Base-by-base conservation (phyloP, 2,329 filamentous ascomycete genomes). In the Hymenoscyphus scutula region DNA sequence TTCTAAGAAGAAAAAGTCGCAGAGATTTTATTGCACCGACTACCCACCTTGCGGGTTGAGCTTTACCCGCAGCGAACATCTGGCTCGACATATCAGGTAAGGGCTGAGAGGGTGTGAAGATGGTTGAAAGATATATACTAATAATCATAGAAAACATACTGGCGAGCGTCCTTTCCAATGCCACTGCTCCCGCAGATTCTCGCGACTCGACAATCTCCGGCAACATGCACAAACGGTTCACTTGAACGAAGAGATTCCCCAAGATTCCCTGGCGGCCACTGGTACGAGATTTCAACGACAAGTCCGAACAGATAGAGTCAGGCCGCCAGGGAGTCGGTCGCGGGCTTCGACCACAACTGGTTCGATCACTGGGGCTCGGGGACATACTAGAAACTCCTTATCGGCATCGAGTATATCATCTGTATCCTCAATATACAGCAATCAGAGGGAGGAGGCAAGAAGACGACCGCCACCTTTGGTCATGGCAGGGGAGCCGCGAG, bases 181-280 rank as follows among this genome's bases (percentile, higher is more conserved):
- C 70, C 95, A 98, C 76, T 99, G 95, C 76, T 91, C 89, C 2
- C 86, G 95, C 58, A 86, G 92, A 61, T 99, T 99, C 75, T 98
- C 95, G 10, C 86, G 94, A 56, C 84, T 98, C 54, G 94, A 99
- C 76, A 99, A 99, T 73, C 80, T 99, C 58, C 87, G 95, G 63
- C 95, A 99, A 74, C 95, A 99, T 81, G 95, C 95, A 53, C 93
- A 97, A 76, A 98, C 95, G 0, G 95, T 99, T 0, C 95, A 99
- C 75, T 90, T 96, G 62, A 97, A 98, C 75, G 95, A 98, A 75
- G 92, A 97, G 62, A 99, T 99, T 37, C 95, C 95, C 3, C 87
- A 88, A 48, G 92, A 97, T 75, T 98, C 95, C 1, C 84, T 98
- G 23, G 95, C 95, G 17, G 95, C 94, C 3, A 95, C 91, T 1